These are phyloP conservation scores for Cyanodermella asteris DNA, from an alignment of 2,329 filamentous ascomycete species.

Conservation along the genomic window DNA sequence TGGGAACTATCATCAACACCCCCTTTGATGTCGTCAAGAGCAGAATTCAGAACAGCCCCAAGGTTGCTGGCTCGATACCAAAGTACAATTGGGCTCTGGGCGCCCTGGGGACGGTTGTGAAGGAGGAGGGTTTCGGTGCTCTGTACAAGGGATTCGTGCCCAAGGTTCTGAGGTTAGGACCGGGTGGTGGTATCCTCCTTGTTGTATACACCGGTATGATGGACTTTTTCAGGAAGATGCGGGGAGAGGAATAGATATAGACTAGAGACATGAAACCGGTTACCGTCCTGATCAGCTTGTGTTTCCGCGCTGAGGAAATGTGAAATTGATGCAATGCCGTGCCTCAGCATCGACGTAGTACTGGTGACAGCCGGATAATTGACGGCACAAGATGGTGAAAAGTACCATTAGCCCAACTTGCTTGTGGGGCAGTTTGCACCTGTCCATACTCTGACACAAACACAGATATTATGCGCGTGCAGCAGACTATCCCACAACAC, in stretches of 20 bases:
- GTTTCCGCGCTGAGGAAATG: too few species aligned
- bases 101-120: slow-evolving; percentile 62
- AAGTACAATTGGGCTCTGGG: slow-evolving; percentile 99
- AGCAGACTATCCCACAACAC: too few species aligned
- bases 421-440: too few species aligned
- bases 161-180: slow-evolving; percentile 65
- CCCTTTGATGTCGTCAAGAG: slow-evolving; percentile 96
- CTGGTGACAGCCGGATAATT: too few species aligned
- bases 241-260: slow-evolving; percentile 21
- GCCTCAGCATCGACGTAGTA: too few species aligned
- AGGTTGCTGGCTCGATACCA: slow-evolving; percentile 54
- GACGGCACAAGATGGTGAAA: too few species aligned
- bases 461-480: too few species aligned
- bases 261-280: too few species aligned
- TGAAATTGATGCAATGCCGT: too few species aligned
- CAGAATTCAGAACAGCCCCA: slow-evolving; percentile 83
- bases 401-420: too few species aligned
- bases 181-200: slow-evolving; percentile 39
- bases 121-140: slow-evolving; percentile 77
- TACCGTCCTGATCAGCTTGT: background rate
- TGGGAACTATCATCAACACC: slow-evolving; percentile 83
- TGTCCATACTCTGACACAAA: too few species aligned
- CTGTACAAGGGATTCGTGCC: slow-evolving; percentile 96
- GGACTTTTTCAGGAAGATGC: slow-evolving; percentile 69
- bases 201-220: slow-evolving; percentile 28